Percentiles rank a stretch among this genome's conserved stretches.
Conservation (phyloP, 257 asterid species). For the Solanum gandarillasii region DNA sequence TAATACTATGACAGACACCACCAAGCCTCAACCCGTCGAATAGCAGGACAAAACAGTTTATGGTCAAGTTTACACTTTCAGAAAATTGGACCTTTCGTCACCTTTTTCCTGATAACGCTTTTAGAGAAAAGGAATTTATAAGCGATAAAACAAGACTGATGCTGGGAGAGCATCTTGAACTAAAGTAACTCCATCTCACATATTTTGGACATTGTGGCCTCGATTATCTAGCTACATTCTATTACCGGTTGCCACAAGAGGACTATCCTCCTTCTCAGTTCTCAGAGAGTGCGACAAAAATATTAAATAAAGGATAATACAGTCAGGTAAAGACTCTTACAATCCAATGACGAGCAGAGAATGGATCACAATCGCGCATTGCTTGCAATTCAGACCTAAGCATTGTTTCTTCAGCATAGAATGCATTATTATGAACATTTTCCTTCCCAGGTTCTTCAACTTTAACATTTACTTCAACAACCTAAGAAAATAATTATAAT, state of each 20-base stretch:
- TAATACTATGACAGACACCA: not conserved
- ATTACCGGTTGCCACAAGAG: not conserved
- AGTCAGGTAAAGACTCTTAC: conserved; percentile 37
- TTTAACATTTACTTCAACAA: conserved; percentile 86
- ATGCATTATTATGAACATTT: conserved; percentile 84
- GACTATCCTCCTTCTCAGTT: not conserved
- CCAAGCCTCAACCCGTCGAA: too few species aligned
- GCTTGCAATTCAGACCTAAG: conserved; percentile 84
- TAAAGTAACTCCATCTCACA: not conserved
- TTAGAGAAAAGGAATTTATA: not conserved
- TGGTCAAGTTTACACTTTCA: not conserved
- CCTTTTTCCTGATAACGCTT: not conserved
- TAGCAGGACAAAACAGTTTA: not conserved
- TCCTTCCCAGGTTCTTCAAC: conserved; percentile 90
- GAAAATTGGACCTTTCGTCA: not conserved
- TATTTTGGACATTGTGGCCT: not conserved
- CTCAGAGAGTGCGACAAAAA: not conserved
- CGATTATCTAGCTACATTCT: not conserved
- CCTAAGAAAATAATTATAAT: conserved; percentile 23
- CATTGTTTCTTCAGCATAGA: conserved; percentile 84
- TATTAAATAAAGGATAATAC: not conserved
- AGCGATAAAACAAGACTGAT: not conserved
- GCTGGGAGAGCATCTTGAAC: not conserved
- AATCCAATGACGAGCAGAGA: conserved; percentile 93
- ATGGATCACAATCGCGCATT: conserved; percentile 82